Evolutionary conservation across 306 rosid genomes (phyloP).

Genomic region (Cajanus cajan): DNA sequence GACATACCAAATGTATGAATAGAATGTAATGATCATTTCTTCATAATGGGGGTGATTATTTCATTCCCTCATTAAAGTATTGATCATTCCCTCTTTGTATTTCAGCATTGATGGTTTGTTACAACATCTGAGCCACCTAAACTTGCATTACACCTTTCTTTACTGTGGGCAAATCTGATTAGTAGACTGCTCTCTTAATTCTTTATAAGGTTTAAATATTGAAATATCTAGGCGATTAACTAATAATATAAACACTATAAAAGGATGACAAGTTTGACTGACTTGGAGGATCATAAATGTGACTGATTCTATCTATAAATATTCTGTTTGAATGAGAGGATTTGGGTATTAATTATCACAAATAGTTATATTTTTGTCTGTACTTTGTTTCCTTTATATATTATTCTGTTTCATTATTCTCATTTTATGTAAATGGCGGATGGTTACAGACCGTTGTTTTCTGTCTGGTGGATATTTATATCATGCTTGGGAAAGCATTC

Average conservation of each 20-base stretch:
- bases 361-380: conserved; percentile 2
- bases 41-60: background rate
- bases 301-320: background rate
- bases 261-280: background rate
- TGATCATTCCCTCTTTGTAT: background rate
- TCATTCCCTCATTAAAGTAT: background rate
- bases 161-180: background rate
- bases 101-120: background rate
- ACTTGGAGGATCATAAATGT: background rate
- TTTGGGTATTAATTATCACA: background rate
- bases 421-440: conserved; percentile 30
- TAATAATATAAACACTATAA: background rate
- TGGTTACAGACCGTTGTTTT: conserved; percentile 93
- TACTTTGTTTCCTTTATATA: background rate
- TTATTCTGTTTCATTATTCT: conserved; percentile 18
- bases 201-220: background rate
- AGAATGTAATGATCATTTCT: background rate
- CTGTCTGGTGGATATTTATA: conserved; percentile 95
- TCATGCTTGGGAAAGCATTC: conserved; percentile 97
- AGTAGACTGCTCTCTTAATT: background rate
- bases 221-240: conserved; percentile 17
- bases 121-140: conserved; percentile 4
- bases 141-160: background rate
- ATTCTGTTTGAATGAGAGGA: conserved; percentile 11
- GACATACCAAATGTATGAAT: background rate